These are phyloP conservation scores for Camellia sinensis DNA, from an alignment of 148 eudicot species.

Conservation along the genomic window DNA sequence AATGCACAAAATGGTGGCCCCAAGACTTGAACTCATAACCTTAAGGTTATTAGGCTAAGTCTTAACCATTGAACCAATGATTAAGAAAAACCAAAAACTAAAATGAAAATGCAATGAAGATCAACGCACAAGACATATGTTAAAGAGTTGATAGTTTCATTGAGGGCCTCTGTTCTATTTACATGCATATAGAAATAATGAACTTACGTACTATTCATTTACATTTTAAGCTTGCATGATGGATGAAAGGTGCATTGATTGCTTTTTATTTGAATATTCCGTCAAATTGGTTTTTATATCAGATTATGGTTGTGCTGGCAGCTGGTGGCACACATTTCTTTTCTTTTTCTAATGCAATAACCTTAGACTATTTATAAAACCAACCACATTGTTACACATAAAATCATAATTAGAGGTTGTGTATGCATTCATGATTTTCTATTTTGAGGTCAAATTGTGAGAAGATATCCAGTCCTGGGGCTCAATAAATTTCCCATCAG, in stretches of 20 bases:
- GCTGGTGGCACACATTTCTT: not conserved
- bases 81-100: no score
- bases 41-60: no score
- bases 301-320: not conserved
- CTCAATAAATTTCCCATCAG: not conserved
- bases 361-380: not conserved
- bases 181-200: not conserved
- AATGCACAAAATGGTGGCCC: no score
- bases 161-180: not conserved
- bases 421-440: not conserved
- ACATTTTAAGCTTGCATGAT: conserved; percentile 5
- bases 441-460: not conserved
- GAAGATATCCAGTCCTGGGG: not conserved
- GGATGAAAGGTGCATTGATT: not conserved
- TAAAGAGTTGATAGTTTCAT: not conserved
- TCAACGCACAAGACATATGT: not conserved
- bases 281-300: not conserved
- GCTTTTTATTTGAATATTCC: not conserved
- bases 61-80: no score
- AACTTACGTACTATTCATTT: not conserved
- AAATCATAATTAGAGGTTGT: not conserved
- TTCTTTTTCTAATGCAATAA: no score
- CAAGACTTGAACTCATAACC: no score
- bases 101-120: not conserved
- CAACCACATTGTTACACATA: not conserved